Percentiles rank a stretch among this genome's conserved stretches.
Evolutionary conservation across 2,329 filamentous ascomycete genomes (phyloP).

Genomic region (Ophiostoma ips): DNA sequence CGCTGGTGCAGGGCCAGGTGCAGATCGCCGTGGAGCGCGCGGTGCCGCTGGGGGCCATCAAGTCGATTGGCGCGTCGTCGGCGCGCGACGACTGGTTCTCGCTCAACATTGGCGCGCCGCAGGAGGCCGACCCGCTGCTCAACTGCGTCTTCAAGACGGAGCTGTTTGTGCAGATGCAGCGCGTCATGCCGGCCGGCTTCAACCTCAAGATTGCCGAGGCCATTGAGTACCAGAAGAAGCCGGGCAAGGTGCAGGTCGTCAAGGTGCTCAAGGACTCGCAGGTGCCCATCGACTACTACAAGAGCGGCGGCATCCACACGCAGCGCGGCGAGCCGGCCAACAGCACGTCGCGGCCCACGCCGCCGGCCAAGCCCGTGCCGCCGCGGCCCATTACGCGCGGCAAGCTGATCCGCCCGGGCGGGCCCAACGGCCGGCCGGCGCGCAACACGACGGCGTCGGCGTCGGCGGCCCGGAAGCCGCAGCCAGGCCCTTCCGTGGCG

Average conservation of each 20-base stretch:
- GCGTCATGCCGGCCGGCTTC: slow-evolving; percentile 64
- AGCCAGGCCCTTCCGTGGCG: slow-evolving; percentile 13
- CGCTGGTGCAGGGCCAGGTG: slow-evolving; percentile 66
- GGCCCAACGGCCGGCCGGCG: slow-evolving; percentile 68
- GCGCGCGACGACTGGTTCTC: slow-evolving; percentile 95
- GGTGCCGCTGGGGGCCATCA: slow-evolving; percentile 75
- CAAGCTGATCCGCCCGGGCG: slow-evolving; percentile 80
- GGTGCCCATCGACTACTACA: slow-evolving; percentile 70
- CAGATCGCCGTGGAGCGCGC: slow-evolving; percentile 71
- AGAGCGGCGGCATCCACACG: slow-evolving; percentile 84
- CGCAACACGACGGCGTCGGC: slow-evolving; percentile 38
- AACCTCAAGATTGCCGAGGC: slow-evolving; percentile 69
- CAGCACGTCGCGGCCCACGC: slow-evolving; percentile 71
- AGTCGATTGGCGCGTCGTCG: slow-evolving; percentile 68
- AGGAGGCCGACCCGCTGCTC: slow-evolving; percentile 85
- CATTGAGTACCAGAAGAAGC: slow-evolving; percentile 97
- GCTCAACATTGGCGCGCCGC: slow-evolving; percentile 72
- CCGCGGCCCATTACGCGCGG: slow-evolving; percentile 85
- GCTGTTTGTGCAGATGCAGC: slow-evolving; percentile 83
- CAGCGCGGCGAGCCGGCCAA: slow-evolving; percentile 69
- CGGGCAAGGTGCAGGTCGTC: slow-evolving; percentile 75
- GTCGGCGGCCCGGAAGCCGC: slow-evolving; percentile 16
- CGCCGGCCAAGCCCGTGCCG: slow-evolving; percentile 72
- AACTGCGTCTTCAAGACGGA: slow-evolving; percentile 95
- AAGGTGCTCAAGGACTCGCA: slow-evolving; percentile 84